Conservation (phyloP, 306 rosid species). For the Dryas alaskensis region DNA sequence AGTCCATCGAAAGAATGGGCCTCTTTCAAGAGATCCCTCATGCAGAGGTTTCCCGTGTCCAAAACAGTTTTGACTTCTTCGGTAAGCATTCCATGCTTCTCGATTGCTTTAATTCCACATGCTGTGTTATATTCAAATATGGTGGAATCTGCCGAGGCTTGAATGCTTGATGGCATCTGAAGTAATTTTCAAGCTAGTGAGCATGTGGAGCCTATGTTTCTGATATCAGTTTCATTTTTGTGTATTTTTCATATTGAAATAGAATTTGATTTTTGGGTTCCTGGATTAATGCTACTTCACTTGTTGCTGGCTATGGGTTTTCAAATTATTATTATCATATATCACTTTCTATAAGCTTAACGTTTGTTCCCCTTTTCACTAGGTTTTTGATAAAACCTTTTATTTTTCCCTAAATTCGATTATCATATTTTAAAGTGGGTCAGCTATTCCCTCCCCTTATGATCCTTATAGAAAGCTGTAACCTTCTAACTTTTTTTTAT, state of each 20-base stretch:
- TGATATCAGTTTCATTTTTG: constrained; percentile 22
- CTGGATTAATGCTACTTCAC: constrained; percentile 4
- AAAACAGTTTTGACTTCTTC: constrained; percentile 72
- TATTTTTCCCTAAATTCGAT: neutral
- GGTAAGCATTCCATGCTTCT: constrained; percentile 45
- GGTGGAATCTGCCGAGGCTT: constrained; percentile 8
- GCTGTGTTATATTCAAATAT: constrained; percentile 10
- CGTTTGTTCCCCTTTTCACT: neutral
- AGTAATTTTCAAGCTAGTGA: constrained; percentile 17
- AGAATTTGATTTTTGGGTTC: neutral
- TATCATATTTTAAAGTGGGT: neutral
- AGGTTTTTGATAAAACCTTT: neutral
- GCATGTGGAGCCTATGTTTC: constrained; percentile 9
- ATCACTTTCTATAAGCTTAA: neutral
- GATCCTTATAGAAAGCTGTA: neutral
- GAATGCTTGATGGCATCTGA: neutral
- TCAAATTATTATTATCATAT: neutral
- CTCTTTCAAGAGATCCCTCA: constrained; percentile 70
- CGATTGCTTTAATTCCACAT: constrained; percentile 4
- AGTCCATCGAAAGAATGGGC: constrained; percentile 68
- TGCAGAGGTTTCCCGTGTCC: constrained; percentile 81
- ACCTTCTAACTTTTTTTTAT: neutral
- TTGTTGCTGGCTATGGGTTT: constrained; percentile 3
- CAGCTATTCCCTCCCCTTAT: neutral
- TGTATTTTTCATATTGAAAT: neutral